Evolutionary conservation across 2,329 filamentous ascomycete species (phyloP), one percentile per base, ranked within the genome.

Genomic region (Chrysoporthe cubensis): DNA sequence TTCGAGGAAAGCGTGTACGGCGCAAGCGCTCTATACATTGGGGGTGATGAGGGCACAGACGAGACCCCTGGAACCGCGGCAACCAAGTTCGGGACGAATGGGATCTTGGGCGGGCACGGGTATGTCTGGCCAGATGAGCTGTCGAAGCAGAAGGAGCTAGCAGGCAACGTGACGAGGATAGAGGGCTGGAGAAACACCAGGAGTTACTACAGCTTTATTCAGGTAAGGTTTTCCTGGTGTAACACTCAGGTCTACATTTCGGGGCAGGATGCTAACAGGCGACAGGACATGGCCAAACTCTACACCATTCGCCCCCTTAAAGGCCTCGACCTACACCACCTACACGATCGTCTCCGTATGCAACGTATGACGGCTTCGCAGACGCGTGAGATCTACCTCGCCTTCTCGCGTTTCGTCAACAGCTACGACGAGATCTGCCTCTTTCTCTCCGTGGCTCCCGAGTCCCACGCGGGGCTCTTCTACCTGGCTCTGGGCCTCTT

Each of bases 1-100:
- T 98, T 98, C 72, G 96, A 99, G 77, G 96, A 99, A 80, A 91
- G 88, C 46, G 96, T 99, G 4, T 99, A 97, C 75, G 96, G 96
- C 40, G 93, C 93, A 14, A 96, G 92, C 68, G 93, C 94, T 44
- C 84, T 99, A 44, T 93, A 94, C 75, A 93, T 97, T 68, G 92
- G 92, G 5, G 88, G 90, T 14, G 91, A 93, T 72, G 92, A 94
- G 74, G 83, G 85, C 52, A 57, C 40, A 34, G 88, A 90, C 50
- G 80, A 84, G 68, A 81, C 81, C 48, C 82, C 85, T 4, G 84
- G 85, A 3, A 86, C 85, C 4, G 84, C 92, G 14, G 83, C 82
- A 34, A 54, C 57, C 50, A 63, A 57, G 61, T 56, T 43, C 26
- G 62, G 44, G 4, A 50, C 54, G 7, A 70, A 58, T 9, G 68